phyloP scores from a whole-genome alignment of 2,329 filamentous ascomycete genomes.

The Claviceps africana region DNA sequence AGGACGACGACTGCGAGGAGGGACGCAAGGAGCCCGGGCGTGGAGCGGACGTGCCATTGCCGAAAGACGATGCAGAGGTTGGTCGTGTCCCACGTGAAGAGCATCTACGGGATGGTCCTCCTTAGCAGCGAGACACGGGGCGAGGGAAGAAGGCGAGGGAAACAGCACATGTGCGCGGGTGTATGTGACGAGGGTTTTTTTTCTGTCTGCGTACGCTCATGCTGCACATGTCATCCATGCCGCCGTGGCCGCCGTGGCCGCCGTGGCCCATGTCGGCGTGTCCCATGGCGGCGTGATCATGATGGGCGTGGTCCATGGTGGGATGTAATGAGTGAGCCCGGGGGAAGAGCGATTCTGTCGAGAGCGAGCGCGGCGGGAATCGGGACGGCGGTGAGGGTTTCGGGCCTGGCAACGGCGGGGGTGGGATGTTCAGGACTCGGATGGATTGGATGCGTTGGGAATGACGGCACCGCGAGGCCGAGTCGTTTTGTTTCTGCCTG shows the following conservation, averaged over 20 bases:
- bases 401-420: no score
- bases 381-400: no score
- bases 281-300: constrained; percentile 23
- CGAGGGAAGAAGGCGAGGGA: no score
- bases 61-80: constrained; percentile 95
- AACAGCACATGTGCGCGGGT: no score
- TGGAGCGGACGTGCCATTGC: constrained; percentile 73
- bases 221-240: constrained; percentile 57
- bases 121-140: background rate
- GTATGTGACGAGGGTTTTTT: background rate
- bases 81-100: constrained; percentile 89
- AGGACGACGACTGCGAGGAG: constrained; percentile 70
- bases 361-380: background rate
- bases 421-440: no score
- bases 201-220: constrained; percentile 72
- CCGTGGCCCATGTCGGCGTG: constrained; percentile 22
- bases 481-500: no score
- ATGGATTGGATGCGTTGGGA: no score
- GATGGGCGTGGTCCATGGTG: constrained; percentile 7
- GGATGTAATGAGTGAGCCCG: background rate
- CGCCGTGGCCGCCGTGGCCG: constrained; percentile 28
- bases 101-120: constrained; percentile 49
- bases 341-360: background rate
- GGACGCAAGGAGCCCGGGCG: constrained; percentile 62
- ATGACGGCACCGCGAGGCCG: no score